Evolutionary conservation across 305 asterid genomes (phyloP).

Genomic region (Rubia peregrina): DNA sequence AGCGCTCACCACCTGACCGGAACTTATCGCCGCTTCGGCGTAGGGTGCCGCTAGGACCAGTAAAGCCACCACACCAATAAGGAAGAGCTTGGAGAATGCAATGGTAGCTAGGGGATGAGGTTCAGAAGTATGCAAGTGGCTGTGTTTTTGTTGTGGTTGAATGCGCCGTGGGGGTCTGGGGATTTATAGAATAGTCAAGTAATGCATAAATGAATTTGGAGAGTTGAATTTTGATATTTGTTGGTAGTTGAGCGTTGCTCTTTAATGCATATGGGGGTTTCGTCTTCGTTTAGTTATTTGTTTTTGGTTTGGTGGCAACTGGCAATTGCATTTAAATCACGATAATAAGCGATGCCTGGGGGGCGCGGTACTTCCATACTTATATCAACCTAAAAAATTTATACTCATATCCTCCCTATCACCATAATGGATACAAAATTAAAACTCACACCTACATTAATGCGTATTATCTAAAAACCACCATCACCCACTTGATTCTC

Average conservation of each 20-base stretch:
- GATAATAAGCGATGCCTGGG: no score
- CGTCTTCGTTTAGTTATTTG: no score
- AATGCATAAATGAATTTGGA: not conserved
- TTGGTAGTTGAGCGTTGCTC: not conserved
- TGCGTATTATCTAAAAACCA: no score
- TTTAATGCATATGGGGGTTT: not conserved
- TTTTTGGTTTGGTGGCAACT: no score
- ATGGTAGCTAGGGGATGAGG: not conserved
- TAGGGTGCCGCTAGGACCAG: not conserved
- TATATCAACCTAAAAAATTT: no score
- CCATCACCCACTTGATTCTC: no score
- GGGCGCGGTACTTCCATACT: no score
- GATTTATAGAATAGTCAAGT: not conserved
- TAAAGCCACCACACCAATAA: not conserved
- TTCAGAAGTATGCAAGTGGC: not conserved
- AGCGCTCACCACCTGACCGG: not conserved
- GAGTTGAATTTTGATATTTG: not conserved
- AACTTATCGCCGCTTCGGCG: not conserved
- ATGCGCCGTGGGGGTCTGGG: not conserved
- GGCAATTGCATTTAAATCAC: no score
- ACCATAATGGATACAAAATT: no score
- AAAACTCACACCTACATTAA: no score
- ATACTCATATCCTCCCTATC: no score
- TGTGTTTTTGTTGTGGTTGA: not conserved
- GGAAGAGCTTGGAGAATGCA: not conserved